Base-by-base conservation (phyloP, 2,329 filamentous ascomycete genomes). In the Xylariaceae sp. region DNA sequence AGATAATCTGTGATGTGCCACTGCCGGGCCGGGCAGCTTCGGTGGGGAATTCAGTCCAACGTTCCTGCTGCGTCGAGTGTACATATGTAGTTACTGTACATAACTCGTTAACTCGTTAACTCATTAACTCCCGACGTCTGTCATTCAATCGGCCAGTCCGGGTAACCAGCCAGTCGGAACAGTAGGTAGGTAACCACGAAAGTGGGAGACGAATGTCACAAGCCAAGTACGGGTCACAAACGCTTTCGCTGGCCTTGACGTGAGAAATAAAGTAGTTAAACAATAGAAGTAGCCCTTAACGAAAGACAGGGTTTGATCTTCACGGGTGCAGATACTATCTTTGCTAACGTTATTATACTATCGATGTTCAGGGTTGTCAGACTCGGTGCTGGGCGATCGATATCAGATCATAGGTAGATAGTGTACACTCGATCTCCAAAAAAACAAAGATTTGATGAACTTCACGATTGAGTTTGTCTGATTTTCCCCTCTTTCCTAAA, bases 381-480 rank as follows among this genome's bases (percentile, higher is more conserved):
- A 19, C 19, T 19, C 19, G 19, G 19, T 19, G 19, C 19, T 19
- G 19, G 19, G 19, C 19, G 19, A 19, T 2, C 1, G 19, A 19
- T 19, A 19, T 19, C 19, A 19, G 53, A 32, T 60, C 6, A 35
- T 6, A 35, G 6, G 32, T 9, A 19, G 6, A 40, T 30, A 45
- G 32, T 37, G 12, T 27, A 32, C 29, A 30, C 7, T 2, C 11
- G 7, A n/a, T 12, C n/a, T 30, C 9, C 29, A 12, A 32, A 4
- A 44, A 29, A 5, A 44, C 19, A 9, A 26, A 3, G 8, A 7
- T 12, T 9, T 12, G n/a, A 2, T 56, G 57, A 29, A 66, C 62
- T 56, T 63, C 59, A 26, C 53, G 53, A 43, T 62, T 62, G 4
- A 63, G 51, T 44, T 63, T 62, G 34, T 61, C 61, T 50, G 59